These are phyloP conservation scores for Elsinoe arachidis DNA, from an alignment of 2,329 filamentous ascomycete genomes.

Conservation along the genomic window DNA sequence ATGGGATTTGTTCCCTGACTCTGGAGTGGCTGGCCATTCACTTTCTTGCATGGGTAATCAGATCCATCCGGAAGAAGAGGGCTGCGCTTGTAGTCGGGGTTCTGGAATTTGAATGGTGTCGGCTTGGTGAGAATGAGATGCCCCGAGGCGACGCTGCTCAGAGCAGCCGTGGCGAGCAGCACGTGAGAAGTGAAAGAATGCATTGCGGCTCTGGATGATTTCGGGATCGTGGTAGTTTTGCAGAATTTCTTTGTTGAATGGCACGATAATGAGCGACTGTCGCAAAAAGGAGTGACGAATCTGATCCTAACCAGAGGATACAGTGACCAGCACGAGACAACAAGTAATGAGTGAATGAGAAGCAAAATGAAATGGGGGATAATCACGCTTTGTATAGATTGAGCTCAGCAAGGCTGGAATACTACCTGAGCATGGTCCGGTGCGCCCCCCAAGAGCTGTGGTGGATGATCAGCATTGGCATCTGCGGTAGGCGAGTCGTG, in stretches of 20 bases:
- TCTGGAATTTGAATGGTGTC: conserved; percentile 1
- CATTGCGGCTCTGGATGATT: not conserved
- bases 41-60: conserved; percentile 10
- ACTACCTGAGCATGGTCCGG: not conserved
- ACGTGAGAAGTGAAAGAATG: not conserved
- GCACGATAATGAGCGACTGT: not conserved
- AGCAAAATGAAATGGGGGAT: not conserved
- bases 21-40: not conserved
- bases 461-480: conserved; percentile 4
- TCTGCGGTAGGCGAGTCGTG: not conserved
- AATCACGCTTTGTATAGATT: conserved; percentile 3
- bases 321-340: conserved; percentile 7
- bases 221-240: not conserved
- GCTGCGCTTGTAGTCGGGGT: not conserved
- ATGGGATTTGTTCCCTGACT: not conserved
- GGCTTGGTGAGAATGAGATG: conserved; percentile 2
- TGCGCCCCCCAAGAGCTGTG: not conserved
- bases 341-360: not conserved
- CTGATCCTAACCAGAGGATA: conserved; percentile 1
- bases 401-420: conserved; percentile 1
- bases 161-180: not conserved
- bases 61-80: not conserved
- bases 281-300: not conserved
- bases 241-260: not conserved
- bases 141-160: not conserved